Base-by-base conservation (phyloP, 1,139 yeast species). In the Geotrichum candidum region DNA sequence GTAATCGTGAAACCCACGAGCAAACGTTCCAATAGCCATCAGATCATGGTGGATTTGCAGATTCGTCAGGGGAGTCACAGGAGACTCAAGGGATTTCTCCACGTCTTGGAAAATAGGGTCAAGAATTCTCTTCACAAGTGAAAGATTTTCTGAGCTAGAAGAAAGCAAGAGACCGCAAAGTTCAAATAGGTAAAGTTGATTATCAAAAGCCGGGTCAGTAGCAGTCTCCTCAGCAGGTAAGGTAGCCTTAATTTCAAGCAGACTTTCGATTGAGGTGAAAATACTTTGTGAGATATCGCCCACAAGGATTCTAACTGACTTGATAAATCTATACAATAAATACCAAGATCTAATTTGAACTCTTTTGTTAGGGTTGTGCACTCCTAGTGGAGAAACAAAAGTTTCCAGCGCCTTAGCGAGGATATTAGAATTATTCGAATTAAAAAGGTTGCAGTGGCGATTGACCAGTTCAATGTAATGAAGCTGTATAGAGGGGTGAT, bases 281-380 rank as follows among this genome's bases (percentile, higher is more conserved):
- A 86, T 76, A 15, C 80, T 75, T 55, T 73, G 77, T 52, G 82
- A 82, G 52, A 75, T 72, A 59, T 70, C 72, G 38, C 84, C 80
- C 35, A 84, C 76, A 61, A 83, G 77, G 38, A 92, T 90, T 70
- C 86, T 88, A 1, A 94, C 86, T 56, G 87, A 77, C 72, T 88
- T 90, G 68, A 92, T 81, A 69, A 91, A 89, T 71, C 96, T 83
- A 70, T 87, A 87, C 68, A 94, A 89, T 65, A 92, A 78, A 73
- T 90, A 94, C 97, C 99, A 94, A 58, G 95, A 82, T 73, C 98
- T 84, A 63, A 85, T 80, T 69, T 92, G 85, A 11, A 92, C 97
- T 65, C 84, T 65, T 31, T 62, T 65, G 65, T 81, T 80, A 3
- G 81, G 78, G 74, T 87, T 90, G 72, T 90, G 91, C 64, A 94